Evolutionary conservation across 1,139 yeast genomes (phyloP).

Genomic region (Pneumocystis jirovecii): DNA sequence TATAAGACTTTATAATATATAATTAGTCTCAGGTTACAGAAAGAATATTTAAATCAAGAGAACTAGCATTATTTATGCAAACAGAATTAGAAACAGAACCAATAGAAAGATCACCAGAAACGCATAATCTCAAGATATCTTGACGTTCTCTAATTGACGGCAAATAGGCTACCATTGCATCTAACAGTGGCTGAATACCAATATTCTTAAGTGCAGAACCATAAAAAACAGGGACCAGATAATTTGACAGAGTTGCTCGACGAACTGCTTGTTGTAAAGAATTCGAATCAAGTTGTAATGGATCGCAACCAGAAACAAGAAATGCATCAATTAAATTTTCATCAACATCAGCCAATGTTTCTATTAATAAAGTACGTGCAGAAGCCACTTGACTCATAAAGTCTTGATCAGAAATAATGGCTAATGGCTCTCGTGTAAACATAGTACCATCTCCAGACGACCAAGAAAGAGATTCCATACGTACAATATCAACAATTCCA

Average conservation of each 20-base stretch:
- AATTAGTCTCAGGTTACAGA: background rate
- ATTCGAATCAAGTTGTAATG: background rate
- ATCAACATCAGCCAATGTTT: conserved; percentile 68
- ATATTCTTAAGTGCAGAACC: conserved; percentile 88
- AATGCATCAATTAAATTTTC: conserved; percentile 64
- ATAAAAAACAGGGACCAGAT: conserved; percentile 67
- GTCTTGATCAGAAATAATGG: conserved; percentile 19
- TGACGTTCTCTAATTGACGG: conserved; percentile 64
- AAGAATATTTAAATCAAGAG: background rate
- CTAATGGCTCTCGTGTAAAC: conserved; percentile 36
- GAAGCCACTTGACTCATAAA: conserved; percentile 35
- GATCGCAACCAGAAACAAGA: conserved; percentile 32
- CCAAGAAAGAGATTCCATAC: conserved; percentile 56
- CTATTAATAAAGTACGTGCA: conserved; percentile 64
- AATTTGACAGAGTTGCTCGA: conserved; percentile 41
- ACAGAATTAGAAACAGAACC: background rate
- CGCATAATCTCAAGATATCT: conserved; percentile 20
- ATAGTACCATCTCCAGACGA: conserved; percentile 32
- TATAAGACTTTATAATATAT: background rate
- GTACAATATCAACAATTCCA: conserved; percentile 76
- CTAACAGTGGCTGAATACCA: conserved; percentile 89
- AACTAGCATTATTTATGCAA: background rate
- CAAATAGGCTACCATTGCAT: conserved; percentile 57
- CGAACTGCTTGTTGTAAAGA: conserved; percentile 39
- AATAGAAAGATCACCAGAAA: conserved; percentile 23